Evolutionary conservation across 805 yeast genomes (phyloP).

Genomic region (Osmozyma mogii): DNA sequence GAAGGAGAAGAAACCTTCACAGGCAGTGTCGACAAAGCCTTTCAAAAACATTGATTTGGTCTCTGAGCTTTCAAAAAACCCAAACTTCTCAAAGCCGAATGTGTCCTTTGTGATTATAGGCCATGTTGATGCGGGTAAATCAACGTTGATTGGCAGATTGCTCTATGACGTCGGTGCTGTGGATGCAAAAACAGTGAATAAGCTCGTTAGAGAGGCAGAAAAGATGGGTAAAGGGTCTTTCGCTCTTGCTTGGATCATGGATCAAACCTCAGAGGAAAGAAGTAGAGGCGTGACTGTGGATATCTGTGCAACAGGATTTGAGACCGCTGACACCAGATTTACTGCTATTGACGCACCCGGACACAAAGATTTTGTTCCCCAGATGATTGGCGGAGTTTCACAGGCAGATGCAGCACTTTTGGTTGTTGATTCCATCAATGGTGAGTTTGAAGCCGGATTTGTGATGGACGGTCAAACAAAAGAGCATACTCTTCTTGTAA

Average conservation of each 20-base stretch:
- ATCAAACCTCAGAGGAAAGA: slow-evolving; percentile 72
- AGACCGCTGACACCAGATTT: slow-evolving; percentile 45
- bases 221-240: slow-evolving; percentile 68
- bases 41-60: slow-evolving; percentile 36
- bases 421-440: slow-evolving; percentile 57
- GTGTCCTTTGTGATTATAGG: slow-evolving; percentile 76
- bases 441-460: slow-evolving; percentile 69
- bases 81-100: slow-evolving; percentile 39
- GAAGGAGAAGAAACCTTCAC: slow-evolving; percentile 6
- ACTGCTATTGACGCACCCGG: slow-evolving; percentile 84
- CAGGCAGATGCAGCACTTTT: slow-evolving; percentile 72
- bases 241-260: slow-evolving; percentile 82
- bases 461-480: slow-evolving; percentile 65
- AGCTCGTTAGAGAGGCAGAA: slow-evolving; percentile 56
- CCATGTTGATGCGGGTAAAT: slow-evolving; percentile 82
- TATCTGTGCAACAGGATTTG: slow-evolving; percentile 60
- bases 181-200: slow-evolving; percentile 55
- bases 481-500: slow-evolving; percentile 67
- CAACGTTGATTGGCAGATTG: slow-evolving; percentile 70
- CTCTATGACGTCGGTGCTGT: slow-evolving; percentile 61
- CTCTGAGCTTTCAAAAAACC: slow-evolving; percentile 27
- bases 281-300: slow-evolving; percentile 73
- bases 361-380: slow-evolving; percentile 75
- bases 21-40: slow-evolving; percentile 29
- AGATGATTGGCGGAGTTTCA: slow-evolving; percentile 76